Evolutionary conservation across 179 eudicot genomes (phyloP).

Genomic region (Corrigiola litoralis): DNA sequence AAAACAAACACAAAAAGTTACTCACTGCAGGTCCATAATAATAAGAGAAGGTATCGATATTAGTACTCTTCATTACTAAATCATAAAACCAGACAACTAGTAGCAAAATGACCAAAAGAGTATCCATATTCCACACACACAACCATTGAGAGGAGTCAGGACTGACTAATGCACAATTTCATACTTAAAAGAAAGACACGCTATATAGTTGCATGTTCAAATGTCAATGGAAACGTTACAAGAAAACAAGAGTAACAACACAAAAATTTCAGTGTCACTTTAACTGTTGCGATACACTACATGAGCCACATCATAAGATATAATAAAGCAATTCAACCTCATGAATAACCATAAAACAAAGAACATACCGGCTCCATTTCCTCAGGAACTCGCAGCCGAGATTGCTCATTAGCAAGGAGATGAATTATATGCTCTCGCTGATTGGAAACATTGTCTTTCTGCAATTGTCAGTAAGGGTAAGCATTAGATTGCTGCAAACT

Average conservation of each 20-base stretch:
- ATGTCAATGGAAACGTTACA: too few species aligned
- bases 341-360: constrained; percentile 3
- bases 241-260: too few species aligned
- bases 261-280: too few species aligned
- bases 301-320: constrained; percentile 1
- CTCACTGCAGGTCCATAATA: neutral
- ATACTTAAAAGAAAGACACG: too few species aligned
- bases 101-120: too few species aligned
- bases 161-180: too few species aligned
- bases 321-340: neutral
- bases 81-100: too few species aligned
- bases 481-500: constrained; percentile 1
- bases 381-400: constrained; percentile 77
- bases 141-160: too few species aligned
- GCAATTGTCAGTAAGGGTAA: constrained; percentile 27
- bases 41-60: neutral
- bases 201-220: too few species aligned
- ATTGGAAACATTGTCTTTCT: constrained; percentile 91
- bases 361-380: constrained; percentile 77
- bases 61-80: neutral
- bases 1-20: constrained; percentile 17
- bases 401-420: constrained; percentile 94
- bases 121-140: too few species aligned
- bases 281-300: too few species aligned
- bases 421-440: constrained; percentile 95